Evolutionary conservation across 106 monocot species (phyloP).

Genomic region (Dioscorea dumetorum): DNA sequence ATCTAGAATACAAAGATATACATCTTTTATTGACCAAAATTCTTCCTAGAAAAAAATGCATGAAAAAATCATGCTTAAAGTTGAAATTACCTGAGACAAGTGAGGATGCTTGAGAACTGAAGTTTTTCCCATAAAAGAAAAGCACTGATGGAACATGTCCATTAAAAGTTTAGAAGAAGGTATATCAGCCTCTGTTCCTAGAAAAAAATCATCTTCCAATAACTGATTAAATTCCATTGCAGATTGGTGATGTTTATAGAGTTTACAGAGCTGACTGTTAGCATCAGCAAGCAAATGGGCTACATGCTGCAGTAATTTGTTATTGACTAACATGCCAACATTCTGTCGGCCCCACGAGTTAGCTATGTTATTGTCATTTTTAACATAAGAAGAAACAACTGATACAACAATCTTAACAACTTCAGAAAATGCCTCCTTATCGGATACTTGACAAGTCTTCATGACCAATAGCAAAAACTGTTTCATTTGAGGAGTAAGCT

Average conservation of each 20-base stretch:
- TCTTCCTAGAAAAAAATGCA: no score
- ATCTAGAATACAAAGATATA: no score
- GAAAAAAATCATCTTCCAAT: constrained; percentile 17
- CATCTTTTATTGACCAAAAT: no score
- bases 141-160: constrained; percentile 47
- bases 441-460: constrained; percentile 40
- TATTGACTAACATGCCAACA: neutral
- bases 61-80: neutral
- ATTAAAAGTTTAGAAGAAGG: constrained; percentile 47
- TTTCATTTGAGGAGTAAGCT: constrained; percentile 60
- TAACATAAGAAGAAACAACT: constrained; percentile 39
- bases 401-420: constrained; percentile 46
- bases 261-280: constrained; percentile 48
- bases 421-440: constrained; percentile 34
- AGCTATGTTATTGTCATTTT: constrained; percentile 8
- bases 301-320: constrained; percentile 15
- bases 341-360: constrained; percentile 13
- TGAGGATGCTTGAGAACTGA: constrained; percentile 17
- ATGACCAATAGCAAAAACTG: constrained; percentile 51
- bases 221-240: constrained; percentile 8
- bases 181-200: constrained; percentile 19
- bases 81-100: constrained; percentile 37
- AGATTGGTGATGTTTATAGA: constrained; percentile 24
- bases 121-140: constrained; percentile 28
- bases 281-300: constrained; percentile 32